phyloP scores from a whole-genome alignment of 2,329 filamentous ascomycete genomes.

The Volutella citrinella region DNA sequence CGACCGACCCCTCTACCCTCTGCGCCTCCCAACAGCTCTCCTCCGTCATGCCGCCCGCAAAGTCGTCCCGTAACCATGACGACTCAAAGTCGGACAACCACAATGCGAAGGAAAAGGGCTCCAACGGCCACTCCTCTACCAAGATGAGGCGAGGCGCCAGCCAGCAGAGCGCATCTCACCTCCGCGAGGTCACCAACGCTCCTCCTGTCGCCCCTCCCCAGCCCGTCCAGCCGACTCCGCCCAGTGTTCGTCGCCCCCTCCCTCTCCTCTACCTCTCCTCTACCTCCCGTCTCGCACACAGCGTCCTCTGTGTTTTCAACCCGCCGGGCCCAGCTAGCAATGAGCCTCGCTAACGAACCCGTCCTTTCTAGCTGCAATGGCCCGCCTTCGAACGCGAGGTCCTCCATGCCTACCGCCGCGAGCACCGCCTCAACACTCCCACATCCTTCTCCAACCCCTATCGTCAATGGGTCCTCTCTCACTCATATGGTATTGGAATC shows the following conservation, averaged over 20 bases:
- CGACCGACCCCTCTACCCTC: neutral
- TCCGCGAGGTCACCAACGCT: slow-evolving; percentile 43
- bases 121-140: slow-evolving; percentile 41
- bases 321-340: too few relatives aligned
- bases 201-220: slow-evolving; percentile 31
- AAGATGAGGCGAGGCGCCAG: slow-evolving; percentile 57
- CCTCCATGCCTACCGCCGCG: slow-evolving; percentile 72
- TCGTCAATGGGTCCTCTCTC: slow-evolving; percentile 59
- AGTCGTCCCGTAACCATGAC: slow-evolving; percentile 45
- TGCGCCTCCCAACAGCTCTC: slow-evolving; percentile 4
- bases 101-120: slow-evolving; percentile 44
- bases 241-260: slow-evolving; percentile 29
- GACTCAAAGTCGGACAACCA: slow-evolving; percentile 43
- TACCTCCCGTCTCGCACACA: too few relatives aligned
- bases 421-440: slow-evolving; percentile 68
- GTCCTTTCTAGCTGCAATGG: slow-evolving; percentile 57
- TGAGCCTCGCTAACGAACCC: slow-evolving; percentile 8
- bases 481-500: slow-evolving; percentile 62
- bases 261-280: slow-evolving; percentile 2
- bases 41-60: slow-evolving; percentile 43
- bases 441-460: slow-evolving; percentile 65
- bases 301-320: too few relatives aligned
- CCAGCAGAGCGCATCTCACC: slow-evolving; percentile 45
- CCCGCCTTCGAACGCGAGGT: slow-evolving; percentile 62
- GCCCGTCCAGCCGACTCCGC: slow-evolving; percentile 28